Conservation (phyloP, 1,139 yeast genomes). For the Entelexis sorbosivorans region DNA sequence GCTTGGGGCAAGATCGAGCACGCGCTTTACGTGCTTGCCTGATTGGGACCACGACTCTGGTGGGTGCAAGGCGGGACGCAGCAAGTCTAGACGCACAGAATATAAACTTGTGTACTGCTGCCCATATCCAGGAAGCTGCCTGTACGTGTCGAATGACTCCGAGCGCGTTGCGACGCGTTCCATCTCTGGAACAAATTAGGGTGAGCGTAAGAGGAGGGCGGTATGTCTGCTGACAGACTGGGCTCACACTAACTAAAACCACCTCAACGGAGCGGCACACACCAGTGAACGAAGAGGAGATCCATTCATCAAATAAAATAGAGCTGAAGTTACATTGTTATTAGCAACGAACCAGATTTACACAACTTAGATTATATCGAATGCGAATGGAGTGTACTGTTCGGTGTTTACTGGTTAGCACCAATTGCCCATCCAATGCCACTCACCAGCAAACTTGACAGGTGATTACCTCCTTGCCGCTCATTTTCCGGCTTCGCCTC, state of each 20-base stretch:
- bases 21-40: slow-evolving; percentile 38
- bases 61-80: slow-evolving; percentile 45
- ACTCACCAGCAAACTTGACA: slow-evolving; percentile 39
- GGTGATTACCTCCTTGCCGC: slow-evolving; percentile 1
- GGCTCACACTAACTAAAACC: too few species aligned
- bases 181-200: background rate
- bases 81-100: slow-evolving; percentile 46
- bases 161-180: slow-evolving; percentile 10
- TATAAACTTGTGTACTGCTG: slow-evolving; percentile 70
- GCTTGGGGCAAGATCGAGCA: slow-evolving; percentile 61
- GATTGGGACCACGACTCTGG: slow-evolving; percentile 44
- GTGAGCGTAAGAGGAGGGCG: background rate
- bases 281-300: too few species aligned
- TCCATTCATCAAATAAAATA: too few species aligned
- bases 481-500: background rate
- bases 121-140: slow-evolving; percentile 42
- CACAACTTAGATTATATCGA: too few species aligned
- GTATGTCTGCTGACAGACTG: background rate
- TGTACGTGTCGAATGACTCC: slow-evolving; percentile 11
- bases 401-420: slow-evolving; percentile 30
- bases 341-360: too few species aligned
- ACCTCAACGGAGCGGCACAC: too few species aligned
- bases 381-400: too few species aligned
- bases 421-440: slow-evolving; percentile 64
- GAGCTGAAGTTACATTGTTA: too few species aligned